These are phyloP conservation scores for Ottelia alismoides DNA, from an alignment of 106 monocot species.

Conservation along the genomic window DNA sequence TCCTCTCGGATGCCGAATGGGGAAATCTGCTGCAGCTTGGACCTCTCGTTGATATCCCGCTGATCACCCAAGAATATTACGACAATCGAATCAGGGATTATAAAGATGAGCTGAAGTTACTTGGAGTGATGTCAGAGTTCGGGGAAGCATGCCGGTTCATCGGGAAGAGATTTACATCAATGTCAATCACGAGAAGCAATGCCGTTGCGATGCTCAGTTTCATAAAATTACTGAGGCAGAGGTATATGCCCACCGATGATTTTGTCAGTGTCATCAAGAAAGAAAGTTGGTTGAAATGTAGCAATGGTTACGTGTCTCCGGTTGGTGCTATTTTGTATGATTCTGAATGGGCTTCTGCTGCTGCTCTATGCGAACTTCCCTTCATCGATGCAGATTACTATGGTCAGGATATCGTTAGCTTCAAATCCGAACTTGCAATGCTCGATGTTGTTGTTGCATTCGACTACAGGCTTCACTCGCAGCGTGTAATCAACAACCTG, in stretches of 20 bases:
- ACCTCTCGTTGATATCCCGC: too few relatives aligned
- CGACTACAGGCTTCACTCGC: conserved; percentile 8
- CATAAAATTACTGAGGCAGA: neutral
- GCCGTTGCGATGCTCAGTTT: too few relatives aligned
- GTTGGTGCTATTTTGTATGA: conserved; percentile 19
- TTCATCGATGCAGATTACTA: conserved; percentile 33
- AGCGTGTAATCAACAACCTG: conserved; percentile 24
- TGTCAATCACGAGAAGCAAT: too few relatives aligned
- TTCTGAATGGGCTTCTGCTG: conserved; percentile 25
- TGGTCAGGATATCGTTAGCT: conserved; percentile 14
- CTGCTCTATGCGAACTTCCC: conserved; percentile 24
- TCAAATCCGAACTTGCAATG: conserved; percentile 31
- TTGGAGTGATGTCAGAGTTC: too few relatives aligned
- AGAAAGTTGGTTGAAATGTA: conserved; percentile 19
- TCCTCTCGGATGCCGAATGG: conserved; percentile 6
- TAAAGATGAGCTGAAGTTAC: too few relatives aligned
- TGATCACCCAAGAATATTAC: too few relatives aligned
- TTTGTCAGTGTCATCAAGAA: neutral
- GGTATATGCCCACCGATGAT: neutral
- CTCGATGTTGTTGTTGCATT: conserved; percentile 25
- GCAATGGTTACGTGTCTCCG: conserved; percentile 15
- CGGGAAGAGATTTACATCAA: too few relatives aligned
- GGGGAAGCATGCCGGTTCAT: too few relatives aligned
- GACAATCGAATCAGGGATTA: too few relatives aligned
- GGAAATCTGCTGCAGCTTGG: too few relatives aligned